Base-by-base conservation (phyloP, 108 stramenopile genomes). In the Nannochloropsis granulata region DNA sequence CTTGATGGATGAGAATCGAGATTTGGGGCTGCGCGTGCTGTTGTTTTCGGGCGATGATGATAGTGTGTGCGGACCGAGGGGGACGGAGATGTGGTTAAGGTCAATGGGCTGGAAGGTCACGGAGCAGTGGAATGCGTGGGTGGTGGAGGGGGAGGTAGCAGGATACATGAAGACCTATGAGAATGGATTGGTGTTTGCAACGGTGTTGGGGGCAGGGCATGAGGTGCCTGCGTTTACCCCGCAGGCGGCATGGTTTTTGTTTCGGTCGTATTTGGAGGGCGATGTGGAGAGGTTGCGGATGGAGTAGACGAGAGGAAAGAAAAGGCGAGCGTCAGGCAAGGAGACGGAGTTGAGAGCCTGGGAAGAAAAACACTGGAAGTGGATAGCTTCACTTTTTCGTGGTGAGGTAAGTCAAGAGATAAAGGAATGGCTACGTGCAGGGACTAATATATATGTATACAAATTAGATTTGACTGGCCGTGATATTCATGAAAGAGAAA, bases 151-250 rank as follows among this genome's bases (percentile, higher is more conserved):
- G 43, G 91, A 94, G 87, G 90, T 91, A 0, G 93, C 92, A 11
- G 94, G 94, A 13, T 94, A 90, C 85, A 25, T 90, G 43, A 93
- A 92, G 13, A 46, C 87, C 24, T 93, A 92, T 83, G 82, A 86
- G 45, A 85, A 23, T 13, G 45, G 26, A 23, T 89, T 94, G 43
- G 81, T 84, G 14, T 94, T 93, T 85, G 92, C 86, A 12, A 93
- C 94, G 13, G 92, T 94, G 1, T 93, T 93, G 84, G 90, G 92
- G 12, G 93, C 94, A 13, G 93, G 94, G 0, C 93, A 94, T 84
- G 93, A 94, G 85, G 93, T 93, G 12, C 93, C 94, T 34, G 85
- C 89, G 8, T 94, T 92, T 84, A 84, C 91, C 43, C 94, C 94
- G 19, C 85, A 82, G 81, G 89, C 92, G 44, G 93, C 93, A 14